These are phyloP conservation scores for Suhomyces atakaporum DNA, from an alignment of 1,139 yeast genomes.

Conservation along the genomic window DNA sequence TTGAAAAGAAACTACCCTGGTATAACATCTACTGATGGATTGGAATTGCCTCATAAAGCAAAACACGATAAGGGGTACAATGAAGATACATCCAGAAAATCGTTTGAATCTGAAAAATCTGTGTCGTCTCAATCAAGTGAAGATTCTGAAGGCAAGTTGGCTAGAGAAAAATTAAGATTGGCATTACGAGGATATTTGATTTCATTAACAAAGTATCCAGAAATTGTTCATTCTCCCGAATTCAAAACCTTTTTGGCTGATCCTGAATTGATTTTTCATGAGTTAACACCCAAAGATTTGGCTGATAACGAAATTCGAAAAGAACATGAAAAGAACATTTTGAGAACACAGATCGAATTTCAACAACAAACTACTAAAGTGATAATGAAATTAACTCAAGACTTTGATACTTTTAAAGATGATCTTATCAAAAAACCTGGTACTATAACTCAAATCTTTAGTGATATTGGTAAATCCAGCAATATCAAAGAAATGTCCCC, in stretches of 20 bases:
- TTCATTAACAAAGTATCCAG: constrained; percentile 52
- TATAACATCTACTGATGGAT: constrained; percentile 62
- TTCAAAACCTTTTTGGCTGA: constrained; percentile 55
- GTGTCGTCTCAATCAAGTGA: constrained; percentile 1
- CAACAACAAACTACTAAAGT: constrained; percentile 61
- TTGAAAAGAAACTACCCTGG: constrained; percentile 69
- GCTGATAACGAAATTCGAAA: constrained; percentile 59
- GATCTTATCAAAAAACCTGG: constrained; percentile 52
- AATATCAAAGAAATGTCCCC: constrained; percentile 67
- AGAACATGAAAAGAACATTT: constrained; percentile 59
- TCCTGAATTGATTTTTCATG: constrained; percentile 28
- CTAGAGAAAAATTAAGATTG: constrained; percentile 67
- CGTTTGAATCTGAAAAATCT: constrained; percentile 9
- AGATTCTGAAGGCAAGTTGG: constrained; percentile 17
- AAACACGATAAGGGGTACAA: constrained; percentile 38
- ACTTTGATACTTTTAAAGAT: constrained; percentile 58
- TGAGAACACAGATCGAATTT: constrained; percentile 70
- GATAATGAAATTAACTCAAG: constrained; percentile 45
- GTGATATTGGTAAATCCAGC: constrained; percentile 59
- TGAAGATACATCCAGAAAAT: constrained; percentile 3
- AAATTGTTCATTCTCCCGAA: constrained; percentile 53
- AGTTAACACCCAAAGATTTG: constrained; percentile 42
- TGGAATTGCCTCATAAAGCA: constrained; percentile 50
- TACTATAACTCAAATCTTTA: constrained; percentile 52
- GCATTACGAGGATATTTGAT: constrained; percentile 73